Evolutionary conservation across 495 filamentous ascomycete species (phyloP), one percentile per base, ranked within the genome.

Genomic region (Hypomontagnella submonticulosa): DNA sequence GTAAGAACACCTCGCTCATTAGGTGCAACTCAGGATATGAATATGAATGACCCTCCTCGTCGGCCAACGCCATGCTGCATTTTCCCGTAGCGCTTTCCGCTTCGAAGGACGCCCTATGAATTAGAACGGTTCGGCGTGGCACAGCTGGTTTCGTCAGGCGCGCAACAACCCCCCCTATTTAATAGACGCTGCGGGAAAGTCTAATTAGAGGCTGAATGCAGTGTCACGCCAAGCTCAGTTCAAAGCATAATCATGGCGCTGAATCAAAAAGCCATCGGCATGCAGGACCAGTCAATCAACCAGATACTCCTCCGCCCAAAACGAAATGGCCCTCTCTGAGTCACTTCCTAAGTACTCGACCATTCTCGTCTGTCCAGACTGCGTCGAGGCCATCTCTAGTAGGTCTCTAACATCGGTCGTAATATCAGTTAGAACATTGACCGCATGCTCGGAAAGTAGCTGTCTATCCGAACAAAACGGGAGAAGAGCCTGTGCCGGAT

Each of bases 341-440:
- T 72, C 70, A 15, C 51, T 55, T 11, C 54, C 71, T 6, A 87
- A 51, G 55, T 76, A 80, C 9, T 79, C 69, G 36, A 57, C 57
- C 34, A 86, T 41, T 57, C 66, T 57, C 11, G 57, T 49, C 61
- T 65, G 75, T 4, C 80, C 81, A 4, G 72, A 66, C 0, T 53
- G 54, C 4, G 72, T 79, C 16, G 70, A 74, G 4, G 75, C 61
- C 47, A 75, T 69, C 20, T 75, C 68, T 8, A 81, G 73, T n/a
- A 90, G 56, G 12, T 80, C 78, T 30, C 66, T 61, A n/a, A 89
- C 66, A 36, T 76, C 78, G 3, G 71, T 67, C 42, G 79, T 83
- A 30, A 84, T 61, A 59, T 84, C 80, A 18, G 78, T 84, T 41
- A 88, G 66, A 30, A 85, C 71, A 54, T 84, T 78, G 6, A 72